phyloP scores from a whole-genome alignment of 129 eudicot species.

The Scalesia atractyloides region DNA sequence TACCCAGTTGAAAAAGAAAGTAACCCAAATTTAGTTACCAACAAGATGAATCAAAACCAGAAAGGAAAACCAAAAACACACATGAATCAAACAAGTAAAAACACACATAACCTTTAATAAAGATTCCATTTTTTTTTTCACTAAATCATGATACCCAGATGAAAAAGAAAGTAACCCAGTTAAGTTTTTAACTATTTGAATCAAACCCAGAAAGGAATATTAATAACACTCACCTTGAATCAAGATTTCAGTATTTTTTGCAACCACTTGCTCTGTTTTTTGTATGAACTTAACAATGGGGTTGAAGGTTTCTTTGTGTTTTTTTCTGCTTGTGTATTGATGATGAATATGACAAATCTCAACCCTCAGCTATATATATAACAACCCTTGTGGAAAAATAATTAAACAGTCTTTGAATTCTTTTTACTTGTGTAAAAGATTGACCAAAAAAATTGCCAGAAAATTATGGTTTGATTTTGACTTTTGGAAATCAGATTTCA shows the following conservation, averaged over 20 bases:
- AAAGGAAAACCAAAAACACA: slow-evolving; percentile 22
- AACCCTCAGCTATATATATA: slow-evolving; percentile 33
- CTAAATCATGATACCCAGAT: slow-evolving; percentile 14
- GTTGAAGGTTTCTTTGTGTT: slow-evolving; percentile 14
- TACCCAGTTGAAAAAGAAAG: not conserved
- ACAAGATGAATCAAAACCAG: slow-evolving; percentile 18
- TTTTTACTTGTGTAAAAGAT: slow-evolving; percentile 34
- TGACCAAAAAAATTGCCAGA: slow-evolving; percentile 30
- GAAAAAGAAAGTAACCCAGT: not conserved
- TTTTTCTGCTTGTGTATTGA: slow-evolving; percentile 18
- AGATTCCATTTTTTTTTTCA: not conserved
- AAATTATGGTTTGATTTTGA: slow-evolving; percentile 25
- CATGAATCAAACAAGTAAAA: slow-evolving; percentile 13
- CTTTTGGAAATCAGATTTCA: slow-evolving; percentile 25
- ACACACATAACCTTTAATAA: not conserved
- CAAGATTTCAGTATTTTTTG: slow-evolving; percentile 16
- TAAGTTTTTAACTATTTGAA: not conserved
- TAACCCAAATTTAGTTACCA: not conserved
- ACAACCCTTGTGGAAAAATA: slow-evolving; percentile 38
- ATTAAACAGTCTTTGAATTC: slow-evolving; percentile 38
- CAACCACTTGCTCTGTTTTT: slow-evolving; percentile 20
- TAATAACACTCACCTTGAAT: slow-evolving; percentile 30
- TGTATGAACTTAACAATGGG: slow-evolving; percentile 13
- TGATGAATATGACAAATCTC: slow-evolving; percentile 22
- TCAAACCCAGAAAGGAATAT: slow-evolving; percentile 20